Conservation (phyloP, 352 stramenopile genomes). For the Lagenidium sp. region DNA sequence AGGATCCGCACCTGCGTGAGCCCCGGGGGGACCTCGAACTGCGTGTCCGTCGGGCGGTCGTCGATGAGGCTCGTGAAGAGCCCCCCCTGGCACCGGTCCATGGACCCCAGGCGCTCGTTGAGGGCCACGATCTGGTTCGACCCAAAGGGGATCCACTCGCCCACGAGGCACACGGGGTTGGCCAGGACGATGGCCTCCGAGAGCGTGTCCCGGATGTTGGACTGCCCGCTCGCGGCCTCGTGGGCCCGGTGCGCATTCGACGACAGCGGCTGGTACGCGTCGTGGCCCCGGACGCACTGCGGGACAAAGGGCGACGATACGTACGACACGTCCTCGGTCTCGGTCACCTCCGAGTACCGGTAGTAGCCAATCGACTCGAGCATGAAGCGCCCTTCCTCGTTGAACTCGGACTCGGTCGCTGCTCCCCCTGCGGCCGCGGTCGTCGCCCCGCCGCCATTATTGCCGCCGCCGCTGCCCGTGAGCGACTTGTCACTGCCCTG, state of each 20-base stretch:
- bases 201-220: conserved; percentile 89
- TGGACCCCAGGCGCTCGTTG: conserved; percentile 93
- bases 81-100: conserved; percentile 91
- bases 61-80: conserved; percentile 92
- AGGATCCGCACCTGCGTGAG: conserved; percentile 92
- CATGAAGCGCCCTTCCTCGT: conserved; percentile 57
- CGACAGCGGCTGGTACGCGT: conserved; percentile 54
- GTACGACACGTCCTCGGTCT: conserved; percentile 94
- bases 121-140: conserved; percentile 94
- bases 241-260: conserved; percentile 89
- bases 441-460: neutral
- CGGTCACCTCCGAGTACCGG: conserved; percentile 89
- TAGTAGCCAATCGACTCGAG: conserved; percentile 80
- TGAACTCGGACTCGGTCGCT: conserved; percentile 15
- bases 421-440: no score
- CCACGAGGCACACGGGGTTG: conserved; percentile 91
- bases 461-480: neutral
- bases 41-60: conserved; percentile 58
- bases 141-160: conserved; percentile 96
- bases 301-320: conserved; percentile 93
- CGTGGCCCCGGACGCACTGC: conserved; percentile 87
- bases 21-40: conserved; percentile 80
- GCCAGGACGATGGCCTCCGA: conserved; percentile 92
- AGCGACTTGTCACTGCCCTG: conserved; percentile 28
- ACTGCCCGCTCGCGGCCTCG: conserved; percentile 74